Evolutionary conservation across 2,329 filamentous ascomycete species (phyloP).

Genomic region (Bimuria novae-zelandiae): DNA sequence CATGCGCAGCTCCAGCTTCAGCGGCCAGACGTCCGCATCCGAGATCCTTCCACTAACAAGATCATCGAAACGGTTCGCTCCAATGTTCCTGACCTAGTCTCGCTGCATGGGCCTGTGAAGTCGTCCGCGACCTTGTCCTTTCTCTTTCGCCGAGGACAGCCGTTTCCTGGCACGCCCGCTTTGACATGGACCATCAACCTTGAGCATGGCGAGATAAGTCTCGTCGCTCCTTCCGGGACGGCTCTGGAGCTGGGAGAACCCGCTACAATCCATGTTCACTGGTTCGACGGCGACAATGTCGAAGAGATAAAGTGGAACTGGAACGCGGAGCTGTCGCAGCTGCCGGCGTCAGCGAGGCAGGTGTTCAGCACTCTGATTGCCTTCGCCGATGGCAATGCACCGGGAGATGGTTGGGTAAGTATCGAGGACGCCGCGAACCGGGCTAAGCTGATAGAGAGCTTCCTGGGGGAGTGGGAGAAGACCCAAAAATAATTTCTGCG

Average conservation of each 20-base stretch:
- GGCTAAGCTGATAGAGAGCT: slow-evolving; percentile 23
- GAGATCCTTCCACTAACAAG: slow-evolving; percentile 22
- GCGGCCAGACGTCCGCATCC: slow-evolving; percentile 44
- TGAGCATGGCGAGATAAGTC: slow-evolving; percentile 41
- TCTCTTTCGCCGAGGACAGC: slow-evolving; percentile 54
- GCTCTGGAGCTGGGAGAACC: slow-evolving; percentile 38
- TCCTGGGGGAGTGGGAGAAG: slow-evolving; percentile 12
- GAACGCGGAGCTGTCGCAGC: slow-evolving; percentile 40
- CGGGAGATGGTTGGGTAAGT: slow-evolving; percentile 31
- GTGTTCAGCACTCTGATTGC: slow-evolving; percentile 24
- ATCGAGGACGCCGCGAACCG: slow-evolving; percentile 30
- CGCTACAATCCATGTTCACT: slow-evolving; percentile 55
- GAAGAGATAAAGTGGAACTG: slow-evolving; percentile 52
- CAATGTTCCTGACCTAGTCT: slow-evolving; percentile 53
- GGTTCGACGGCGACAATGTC: slow-evolving; percentile 54
- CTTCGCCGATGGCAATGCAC: slow-evolving; percentile 27
- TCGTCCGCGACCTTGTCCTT: slow-evolving; percentile 50
- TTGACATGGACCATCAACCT: slow-evolving; percentile 58
- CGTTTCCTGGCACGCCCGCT: slow-evolving; percentile 55
- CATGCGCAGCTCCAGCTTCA: slow-evolving; percentile 54
- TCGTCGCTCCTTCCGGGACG: slow-evolving; percentile 32
- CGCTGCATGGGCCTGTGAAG: slow-evolving; percentile 40
- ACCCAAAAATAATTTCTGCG: slow-evolving; percentile 6
- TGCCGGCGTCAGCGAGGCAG: slow-evolving; percentile 26
- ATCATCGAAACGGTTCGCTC: slow-evolving; percentile 39